These are phyloP conservation scores for Geosmithia morbida DNA, from an alignment of 2,329 filamentous ascomycete genomes.

Conservation along the genomic window DNA sequence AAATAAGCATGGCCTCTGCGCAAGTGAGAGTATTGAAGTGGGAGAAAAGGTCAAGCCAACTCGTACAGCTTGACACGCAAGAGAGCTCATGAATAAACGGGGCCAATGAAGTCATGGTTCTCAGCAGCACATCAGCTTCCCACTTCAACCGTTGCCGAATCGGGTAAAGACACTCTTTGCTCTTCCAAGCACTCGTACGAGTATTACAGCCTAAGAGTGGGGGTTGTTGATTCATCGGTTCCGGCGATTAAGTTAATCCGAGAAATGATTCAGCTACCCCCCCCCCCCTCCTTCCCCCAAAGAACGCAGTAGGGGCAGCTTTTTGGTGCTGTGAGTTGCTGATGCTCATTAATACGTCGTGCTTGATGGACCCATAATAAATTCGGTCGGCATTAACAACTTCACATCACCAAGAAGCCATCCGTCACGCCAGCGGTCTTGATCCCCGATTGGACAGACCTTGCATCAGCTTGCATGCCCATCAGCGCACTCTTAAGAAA, in stretches of 20 bases:
- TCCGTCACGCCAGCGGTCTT: background rate
- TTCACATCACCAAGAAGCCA: background rate
- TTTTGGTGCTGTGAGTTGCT: too few relatives aligned
- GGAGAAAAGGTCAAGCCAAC: too few relatives aligned
- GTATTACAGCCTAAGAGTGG: too few relatives aligned
- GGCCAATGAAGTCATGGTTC: conserved; percentile 3
- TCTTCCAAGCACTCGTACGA: too few relatives aligned
- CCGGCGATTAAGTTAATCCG: too few relatives aligned
- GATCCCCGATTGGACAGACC: background rate
- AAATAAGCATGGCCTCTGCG: background rate
- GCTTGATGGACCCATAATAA: background rate
- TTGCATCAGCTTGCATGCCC: background rate
- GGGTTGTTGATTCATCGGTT: too few relatives aligned
- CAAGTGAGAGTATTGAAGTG: too few relatives aligned
- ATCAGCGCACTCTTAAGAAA: background rate
- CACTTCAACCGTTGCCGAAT: background rate
- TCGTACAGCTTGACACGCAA: background rate
- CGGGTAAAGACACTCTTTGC: background rate
- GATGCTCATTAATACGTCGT: too few relatives aligned
- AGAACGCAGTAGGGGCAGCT: too few relatives aligned
- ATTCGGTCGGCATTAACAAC: background rate
- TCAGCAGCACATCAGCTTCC: background rate
- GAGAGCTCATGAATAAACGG: background rate
- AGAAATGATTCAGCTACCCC: too few relatives aligned
- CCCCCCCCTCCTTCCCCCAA: too few relatives aligned